Base-by-base conservation (phyloP, 176 grass and related monocot species). In the Oryza nivara region DNA sequence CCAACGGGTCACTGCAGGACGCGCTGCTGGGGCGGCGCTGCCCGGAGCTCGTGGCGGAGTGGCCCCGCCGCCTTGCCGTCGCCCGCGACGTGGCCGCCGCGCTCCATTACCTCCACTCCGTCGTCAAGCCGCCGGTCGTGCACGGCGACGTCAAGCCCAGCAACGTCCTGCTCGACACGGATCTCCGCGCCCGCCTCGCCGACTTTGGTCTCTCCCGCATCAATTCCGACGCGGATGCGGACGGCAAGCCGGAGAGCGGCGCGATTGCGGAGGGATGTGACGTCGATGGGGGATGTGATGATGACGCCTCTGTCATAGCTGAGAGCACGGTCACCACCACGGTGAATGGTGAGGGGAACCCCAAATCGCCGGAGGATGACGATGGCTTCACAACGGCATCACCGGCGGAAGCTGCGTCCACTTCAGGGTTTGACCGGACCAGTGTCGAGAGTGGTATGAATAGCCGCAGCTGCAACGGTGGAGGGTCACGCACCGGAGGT, bases 101-200 rank as follows among this genome's bases (percentile, higher is more conserved):
- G 36, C 86, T 96, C 45, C 85, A 83, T n/a, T 96, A 89, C 78
- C 84, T 96, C 76, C 93, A 96, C 76, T 74, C 89, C 40, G 84
- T 87, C 13, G 90, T 91, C 64, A 66, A 80, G 16, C 93, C 93
- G 20, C 84, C 93, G 10, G 88, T 91, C 70, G 86, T 92, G 20
- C 93, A 96, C 67, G 91, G 93, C 11, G 91, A 96, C 69, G 89
- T 97, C 17, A 97, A 97, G 67, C 94, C 94, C 60, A 97, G 94
- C 87, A 97, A 97, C 86, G 90, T 97, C 64, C 83, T 97, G 73
- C 79, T 97, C 74, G 94, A 93, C 86, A 75, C 87, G 9, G 46
- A 52, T 67, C 74, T 93, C 75, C 86, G 80, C 11, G 94, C 94
- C 23, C 92, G 90, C 35, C 90, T 97, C 52, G 91, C 89, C 15